A percentile compares a stretch with the other conserved stretches of the same genome.
Evolutionary conservation across 2,329 filamentous ascomycete species (phyloP).

Genomic region (Penicillium glabrum): DNA sequence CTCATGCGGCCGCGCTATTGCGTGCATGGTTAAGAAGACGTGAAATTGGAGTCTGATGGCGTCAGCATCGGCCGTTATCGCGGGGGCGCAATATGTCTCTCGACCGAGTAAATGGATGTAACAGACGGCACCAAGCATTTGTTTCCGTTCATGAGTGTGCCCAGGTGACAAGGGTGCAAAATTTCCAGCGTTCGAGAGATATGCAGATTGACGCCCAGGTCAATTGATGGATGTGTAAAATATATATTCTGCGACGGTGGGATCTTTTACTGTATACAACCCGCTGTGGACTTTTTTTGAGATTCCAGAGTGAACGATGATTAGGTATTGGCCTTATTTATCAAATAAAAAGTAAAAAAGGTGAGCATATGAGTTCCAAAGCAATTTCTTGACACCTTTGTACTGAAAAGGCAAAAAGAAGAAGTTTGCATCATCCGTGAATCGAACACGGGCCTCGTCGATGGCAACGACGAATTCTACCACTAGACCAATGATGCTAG

Average conservation of each 20-base stretch:
- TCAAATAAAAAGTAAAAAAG: too few relatives aligned
- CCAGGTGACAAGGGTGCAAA: too few relatives aligned
- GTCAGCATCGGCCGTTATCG: conserved; percentile 16
- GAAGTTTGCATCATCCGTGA: conserved; percentile 44
- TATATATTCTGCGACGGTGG: too few relatives aligned
- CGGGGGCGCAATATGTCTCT: background rate
- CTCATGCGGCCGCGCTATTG: conserved; percentile 2
- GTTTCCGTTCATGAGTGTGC: background rate
- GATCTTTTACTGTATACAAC: background rate
- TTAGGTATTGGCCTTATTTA: too few relatives aligned
- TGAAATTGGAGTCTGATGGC: conserved; percentile 27
- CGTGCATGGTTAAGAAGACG: conserved; percentile 19
- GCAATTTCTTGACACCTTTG: background rate
- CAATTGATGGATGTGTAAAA: too few relatives aligned
- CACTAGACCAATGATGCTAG: conserved; percentile 44
- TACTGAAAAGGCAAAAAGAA: background rate
- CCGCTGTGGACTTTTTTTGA: too few relatives aligned
- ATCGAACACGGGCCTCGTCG: conserved; percentile 50
- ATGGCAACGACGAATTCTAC: conserved; percentile 42
- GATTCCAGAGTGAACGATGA: too few relatives aligned
- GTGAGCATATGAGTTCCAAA: background rate
- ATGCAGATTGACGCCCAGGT: too few relatives aligned
- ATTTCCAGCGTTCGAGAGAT: too few relatives aligned
- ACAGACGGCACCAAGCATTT: background rate
- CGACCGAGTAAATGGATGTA: conserved; percentile 2